Evolutionary conservation across 163 green algal species (phyloP).

Genomic region (Scenedesmus sp.): DNA sequence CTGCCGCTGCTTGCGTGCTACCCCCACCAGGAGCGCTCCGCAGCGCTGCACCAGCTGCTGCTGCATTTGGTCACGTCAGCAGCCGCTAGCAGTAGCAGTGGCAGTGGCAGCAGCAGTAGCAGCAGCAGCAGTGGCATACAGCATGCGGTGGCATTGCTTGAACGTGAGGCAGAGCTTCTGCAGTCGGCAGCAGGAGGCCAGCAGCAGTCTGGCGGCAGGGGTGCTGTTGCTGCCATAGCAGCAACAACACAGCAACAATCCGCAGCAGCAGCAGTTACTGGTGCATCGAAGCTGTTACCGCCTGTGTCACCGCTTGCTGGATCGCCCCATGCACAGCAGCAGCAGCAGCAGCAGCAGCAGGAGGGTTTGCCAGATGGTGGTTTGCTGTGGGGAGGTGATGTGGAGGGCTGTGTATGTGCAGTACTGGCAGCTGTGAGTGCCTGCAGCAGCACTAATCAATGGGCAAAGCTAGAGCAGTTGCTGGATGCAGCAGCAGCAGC

Average conservation of each 20-base stretch:
- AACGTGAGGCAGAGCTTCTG: constrained; percentile 13
- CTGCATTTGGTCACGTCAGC: not conserved
- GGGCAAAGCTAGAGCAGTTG: constrained; percentile 48
- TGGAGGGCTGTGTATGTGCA: constrained; percentile 8
- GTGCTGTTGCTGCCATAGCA: constrained; percentile 39
- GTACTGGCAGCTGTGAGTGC: constrained; percentile 30
- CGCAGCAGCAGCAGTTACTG: constrained; percentile 19
- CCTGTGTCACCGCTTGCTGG: not conserved
- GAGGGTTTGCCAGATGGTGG: not conserved
- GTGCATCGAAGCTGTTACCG: not conserved
- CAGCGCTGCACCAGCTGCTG: constrained; percentile 44
- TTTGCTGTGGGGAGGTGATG: constrained; percentile 40
- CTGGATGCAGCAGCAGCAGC: constrained; percentile 30
- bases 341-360: constrained; percentile 40
- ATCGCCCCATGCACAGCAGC: not conserved
- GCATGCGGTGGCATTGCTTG: not conserved
- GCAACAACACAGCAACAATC: not conserved
- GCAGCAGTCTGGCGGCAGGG: not conserved
- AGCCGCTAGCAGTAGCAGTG: not conserved
- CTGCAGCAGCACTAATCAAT: constrained; percentile 48
- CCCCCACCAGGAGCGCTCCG: not conserved
- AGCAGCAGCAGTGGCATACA: not conserved
- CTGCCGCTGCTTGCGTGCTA: constrained; percentile 38
- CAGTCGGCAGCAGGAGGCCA: not conserved
- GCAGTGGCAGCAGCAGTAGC: constrained; percentile 5